Evolutionary conservation across 2,329 filamentous ascomycete genomes (phyloP), one percentile per base, ranked within the genome.

Genomic region (Talaromyces sp.): DNA sequence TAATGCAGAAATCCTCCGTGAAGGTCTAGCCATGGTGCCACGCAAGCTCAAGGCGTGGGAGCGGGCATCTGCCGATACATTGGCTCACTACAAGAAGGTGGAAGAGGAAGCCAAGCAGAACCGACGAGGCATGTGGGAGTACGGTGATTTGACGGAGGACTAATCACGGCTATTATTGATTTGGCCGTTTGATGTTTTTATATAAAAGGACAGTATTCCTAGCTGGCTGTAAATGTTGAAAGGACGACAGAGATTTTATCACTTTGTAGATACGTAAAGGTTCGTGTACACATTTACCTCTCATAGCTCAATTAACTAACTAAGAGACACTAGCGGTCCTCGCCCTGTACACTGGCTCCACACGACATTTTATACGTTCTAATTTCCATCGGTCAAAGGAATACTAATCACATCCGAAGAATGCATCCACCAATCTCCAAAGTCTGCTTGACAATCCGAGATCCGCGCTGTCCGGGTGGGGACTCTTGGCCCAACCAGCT

Each of bases 71-170:
- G 82, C 82, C 58, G 82, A 89, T 35, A 84, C 91, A 43, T 76
- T 96, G 62, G 83, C 85, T 73, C 83, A 84, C 65, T 77, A 97
- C 61, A 86, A 84, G 69, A 82, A 88, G 73, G 83, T 88, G 53
- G 88, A 96, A 79, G 80, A 82, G 36, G 81, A 87, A 73, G 93
- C 93, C 4, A 96, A 95, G 83, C 79, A 83, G 57, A 85, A 86
- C 58, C 84, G 91, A 62, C 80, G 85, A 64, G 94, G 94, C 43
- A 94, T 96, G 83, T 99, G 93, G 92, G 94, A 99, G 82, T 99
- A 97, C 75, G 94, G 94, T 65, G 94, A 97, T 73, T 81, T 96
- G 69, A 96, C 91, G 13, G 92, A 96, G 78, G 91, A 96, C 69
- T 91, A 85, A 13, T 10, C 21, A 21, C 1, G 17, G 7, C 10